Conservation (phyloP, 768 basidiomycete genomes). For the Ramaria sp. region DNA sequence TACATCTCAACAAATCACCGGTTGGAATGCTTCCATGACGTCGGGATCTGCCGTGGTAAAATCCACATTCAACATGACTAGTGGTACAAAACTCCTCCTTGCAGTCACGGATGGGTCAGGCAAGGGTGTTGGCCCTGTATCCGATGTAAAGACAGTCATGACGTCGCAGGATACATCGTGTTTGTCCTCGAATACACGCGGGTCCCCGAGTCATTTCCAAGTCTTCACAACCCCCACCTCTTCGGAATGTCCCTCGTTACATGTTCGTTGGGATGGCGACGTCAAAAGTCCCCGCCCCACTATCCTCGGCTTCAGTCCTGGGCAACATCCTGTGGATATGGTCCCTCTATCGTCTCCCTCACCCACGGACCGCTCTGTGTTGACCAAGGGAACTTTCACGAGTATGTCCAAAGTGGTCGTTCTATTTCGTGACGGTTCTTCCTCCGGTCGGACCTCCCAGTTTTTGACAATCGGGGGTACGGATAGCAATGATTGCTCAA, state of each 20-base stretch:
- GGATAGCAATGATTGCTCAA: background rate
- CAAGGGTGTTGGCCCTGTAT: background rate
- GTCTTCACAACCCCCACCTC: background rate
- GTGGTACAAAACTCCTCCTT: background rate
- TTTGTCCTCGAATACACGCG: background rate
- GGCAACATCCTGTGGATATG: background rate
- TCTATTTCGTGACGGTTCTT: background rate
- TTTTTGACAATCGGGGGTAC: slow-evolving; percentile 1
- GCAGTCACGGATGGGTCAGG: background rate
- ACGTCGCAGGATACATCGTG: slow-evolving; percentile 1
- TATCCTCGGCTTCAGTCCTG: slow-evolving; percentile 4
- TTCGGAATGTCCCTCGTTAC: background rate
- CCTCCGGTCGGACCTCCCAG: background rate
- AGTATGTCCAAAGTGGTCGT: slow-evolving; percentile 6
- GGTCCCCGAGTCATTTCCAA: background rate
- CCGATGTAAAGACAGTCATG: background rate
- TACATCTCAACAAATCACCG: background rate
- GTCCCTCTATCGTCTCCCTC: background rate
- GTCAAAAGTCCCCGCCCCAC: background rate
- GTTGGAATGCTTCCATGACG: background rate
- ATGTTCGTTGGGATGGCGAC: background rate
- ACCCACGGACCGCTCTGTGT: background rate
- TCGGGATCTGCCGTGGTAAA: background rate
- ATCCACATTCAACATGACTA: background rate
- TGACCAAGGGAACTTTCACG: background rate